Conservation (phyloP, 139 green algal species). For the Diplosphaera chodatii region DNA sequence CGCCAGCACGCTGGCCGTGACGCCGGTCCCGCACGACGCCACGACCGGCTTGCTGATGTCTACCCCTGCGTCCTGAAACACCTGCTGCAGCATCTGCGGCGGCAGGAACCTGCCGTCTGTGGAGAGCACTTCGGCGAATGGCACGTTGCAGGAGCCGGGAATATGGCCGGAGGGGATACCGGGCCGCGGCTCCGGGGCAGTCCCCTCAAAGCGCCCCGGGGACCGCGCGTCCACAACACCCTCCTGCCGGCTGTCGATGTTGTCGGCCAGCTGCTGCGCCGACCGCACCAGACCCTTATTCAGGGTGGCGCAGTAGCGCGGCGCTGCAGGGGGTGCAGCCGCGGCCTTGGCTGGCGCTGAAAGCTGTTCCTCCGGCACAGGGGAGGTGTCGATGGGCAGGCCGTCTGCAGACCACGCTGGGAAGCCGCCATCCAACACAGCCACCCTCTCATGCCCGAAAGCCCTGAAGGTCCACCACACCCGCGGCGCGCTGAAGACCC, state of each 20-base stretch:
- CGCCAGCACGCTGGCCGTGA: conserved; percentile 87
- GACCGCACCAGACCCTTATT: conserved; percentile 37
- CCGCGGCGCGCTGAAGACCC: conserved; percentile 80
- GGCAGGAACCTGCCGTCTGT: conserved; percentile 13
- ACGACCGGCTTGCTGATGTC: conserved; percentile 50
- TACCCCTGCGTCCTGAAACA: conserved; percentile 61
- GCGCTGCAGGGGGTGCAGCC: neutral
- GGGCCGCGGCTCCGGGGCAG: conserved; percentile 69
- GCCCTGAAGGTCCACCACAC: conserved; percentile 88
- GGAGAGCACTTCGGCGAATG: conserved; percentile 60
- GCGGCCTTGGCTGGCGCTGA: conserved; percentile 17
- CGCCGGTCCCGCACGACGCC: conserved; percentile 77
- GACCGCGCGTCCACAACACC: conserved; percentile 76
- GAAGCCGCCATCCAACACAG: conserved; percentile 85
- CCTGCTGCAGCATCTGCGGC: conserved; percentile 39
- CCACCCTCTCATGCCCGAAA: conserved; percentile 77
- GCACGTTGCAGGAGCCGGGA: conserved; percentile 71
- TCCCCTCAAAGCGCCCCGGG: conserved; percentile 61
- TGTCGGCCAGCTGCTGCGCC: conserved; percentile 48
- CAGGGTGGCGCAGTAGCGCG: conserved; percentile 9
- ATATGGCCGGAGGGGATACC: conserved; percentile 80
- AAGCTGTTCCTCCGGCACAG: conserved; percentile 28
- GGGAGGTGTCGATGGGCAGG: conserved; percentile 29
- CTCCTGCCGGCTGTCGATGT: conserved; percentile 31
- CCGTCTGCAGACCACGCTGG: conserved; percentile 65